Percentiles rank a stretch among this genome's conserved stretches.
Evolutionary conservation across 2,329 filamentous ascomycete genomes (phyloP).

Genomic region (Ceratocystis eucalypticola): DNA sequence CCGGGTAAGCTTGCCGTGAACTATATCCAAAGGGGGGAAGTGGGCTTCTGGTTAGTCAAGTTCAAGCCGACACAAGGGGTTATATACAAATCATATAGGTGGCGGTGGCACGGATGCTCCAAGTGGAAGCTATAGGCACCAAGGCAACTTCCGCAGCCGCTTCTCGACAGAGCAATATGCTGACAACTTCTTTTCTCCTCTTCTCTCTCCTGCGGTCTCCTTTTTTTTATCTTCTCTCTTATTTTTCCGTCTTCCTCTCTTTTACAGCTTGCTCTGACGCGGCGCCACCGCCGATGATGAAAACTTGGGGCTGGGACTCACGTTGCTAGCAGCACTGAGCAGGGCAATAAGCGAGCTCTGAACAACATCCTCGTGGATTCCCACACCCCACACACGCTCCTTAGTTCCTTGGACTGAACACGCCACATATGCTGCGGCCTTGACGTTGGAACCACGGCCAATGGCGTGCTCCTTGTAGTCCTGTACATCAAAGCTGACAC

Average conservation of each 20-base stretch:
- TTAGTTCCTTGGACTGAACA: constrained; percentile 56
- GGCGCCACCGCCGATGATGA: constrained; percentile 8
- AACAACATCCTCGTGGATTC: constrained; percentile 83
- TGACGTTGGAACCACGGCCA: constrained; percentile 64
- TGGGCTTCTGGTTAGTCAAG: not conserved
- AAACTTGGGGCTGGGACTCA: constrained; percentile 36
- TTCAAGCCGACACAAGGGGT: not conserved
- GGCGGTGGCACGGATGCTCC: not conserved
- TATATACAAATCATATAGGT: constrained; percentile 5
- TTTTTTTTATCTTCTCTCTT: not conserved
- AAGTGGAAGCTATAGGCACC: not conserved
- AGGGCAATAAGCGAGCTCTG: constrained; percentile 79
- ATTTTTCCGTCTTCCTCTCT: not conserved
- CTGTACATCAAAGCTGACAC: constrained; percentile 76
- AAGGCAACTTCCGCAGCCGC: not conserved
- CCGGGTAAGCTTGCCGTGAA: constrained; percentile 15
- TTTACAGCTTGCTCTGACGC: constrained; percentile 22
- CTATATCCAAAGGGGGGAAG: not conserved
- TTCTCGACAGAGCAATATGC: too few relatives aligned
- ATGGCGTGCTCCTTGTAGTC: constrained; percentile 97
- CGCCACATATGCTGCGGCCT: constrained; percentile 92
- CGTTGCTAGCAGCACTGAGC: constrained; percentile 71
- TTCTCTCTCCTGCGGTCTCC: not conserved
- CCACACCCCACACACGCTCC: constrained; percentile 76
- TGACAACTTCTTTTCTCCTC: not conserved